A percentile compares a stretch with the other conserved stretches of the same genome.
phyloP scores from a whole-genome alignment of 495 filamentous ascomycete genomes.

The Penicillium cataractarum region DNA sequence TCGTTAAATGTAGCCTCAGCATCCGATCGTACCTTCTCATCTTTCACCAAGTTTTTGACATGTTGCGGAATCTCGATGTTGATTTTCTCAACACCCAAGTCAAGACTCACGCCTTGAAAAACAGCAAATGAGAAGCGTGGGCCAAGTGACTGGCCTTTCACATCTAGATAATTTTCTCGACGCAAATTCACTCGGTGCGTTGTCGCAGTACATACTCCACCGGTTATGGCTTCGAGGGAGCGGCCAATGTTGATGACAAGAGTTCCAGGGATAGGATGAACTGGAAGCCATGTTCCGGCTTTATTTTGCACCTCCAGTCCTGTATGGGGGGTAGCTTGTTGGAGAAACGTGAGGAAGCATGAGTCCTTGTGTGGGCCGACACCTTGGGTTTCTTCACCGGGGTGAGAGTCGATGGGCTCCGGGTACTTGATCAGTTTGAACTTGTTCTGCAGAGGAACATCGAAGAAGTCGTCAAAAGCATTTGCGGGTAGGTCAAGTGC shows the following conservation, averaged over 20 bases:
- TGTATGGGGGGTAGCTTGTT: slow-evolving; percentile 78
- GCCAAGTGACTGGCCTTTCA: slow-evolving; percentile 46
- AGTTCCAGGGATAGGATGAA: slow-evolving; percentile 53
- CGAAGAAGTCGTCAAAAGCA: slow-evolving; percentile 78
- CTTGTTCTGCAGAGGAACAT: slow-evolving; percentile 81
- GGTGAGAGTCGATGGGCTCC: slow-evolving; percentile 45
- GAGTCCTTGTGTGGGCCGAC: slow-evolving; percentile 95
- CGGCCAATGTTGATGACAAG: slow-evolving; percentile 92
- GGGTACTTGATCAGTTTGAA: slow-evolving; percentile 91
- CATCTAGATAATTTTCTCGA: slow-evolving; percentile 36
- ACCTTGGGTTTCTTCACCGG: slow-evolving; percentile 47
- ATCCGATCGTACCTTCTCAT: slow-evolving; percentile 47
- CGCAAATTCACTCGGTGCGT: slow-evolving; percentile 73
- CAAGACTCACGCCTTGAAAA: slow-evolving; percentile 84
- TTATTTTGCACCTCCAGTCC: slow-evolving; percentile 92
- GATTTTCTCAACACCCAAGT: slow-evolving; percentile 76
- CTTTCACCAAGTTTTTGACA: slow-evolving; percentile 52
- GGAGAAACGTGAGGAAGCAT: slow-evolving; percentile 83
- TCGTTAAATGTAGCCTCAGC: slow-evolving; percentile 48
- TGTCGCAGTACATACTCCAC: slow-evolving; percentile 82
- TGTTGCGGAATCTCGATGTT: slow-evolving; percentile 69
- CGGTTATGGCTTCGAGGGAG: slow-evolving; percentile 87
- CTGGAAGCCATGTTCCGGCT: slow-evolving; percentile 75
- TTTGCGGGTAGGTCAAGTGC: slow-evolving; percentile 72
- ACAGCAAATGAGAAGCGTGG: slow-evolving; percentile 85